Base-by-base conservation (phyloP, 352 stramenopile genomes). In the Plasmopara halstedii region DNA sequence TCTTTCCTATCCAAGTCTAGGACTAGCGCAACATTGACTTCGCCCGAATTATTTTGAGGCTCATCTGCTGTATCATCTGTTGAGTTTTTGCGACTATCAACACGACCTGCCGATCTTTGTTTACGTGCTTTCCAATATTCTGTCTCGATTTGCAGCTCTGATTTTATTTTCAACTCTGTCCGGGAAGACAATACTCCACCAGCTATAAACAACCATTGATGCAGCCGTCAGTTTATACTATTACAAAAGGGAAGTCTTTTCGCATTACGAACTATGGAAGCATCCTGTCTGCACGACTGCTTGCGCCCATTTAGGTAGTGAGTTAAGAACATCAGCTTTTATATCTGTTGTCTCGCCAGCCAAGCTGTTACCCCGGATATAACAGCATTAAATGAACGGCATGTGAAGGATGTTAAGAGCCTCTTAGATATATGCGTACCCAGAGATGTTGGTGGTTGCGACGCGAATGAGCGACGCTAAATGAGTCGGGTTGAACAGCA, bases 281-380 rank as follows among this genome's bases (percentile, higher is more conserved):
- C 71, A 75, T 10, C 73, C 76, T 3, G 62, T 76, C 34, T 63
- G 53, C 27, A 84, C 47, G 18, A 87, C 64, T 25, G 55, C 53
- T 35, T 82, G 65, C 10, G 69, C 70, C 77, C 77, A 88, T 3
- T 57, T 60, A 11, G 74, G 77, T 17, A 88, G 34, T 32, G 47
- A 45, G 17, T 75, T 67, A 14, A 79, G 3, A 37, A 67, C 57
- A 32, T 64, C 47, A 5, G 53, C 54, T 22, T 71, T 36, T 20
- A 78, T 65, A 19, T 58, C 52, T 17, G 60, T 60, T 42, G 53
- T 37, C 13, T 70, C 51, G 23, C 17, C 31, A 29, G 32, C 20
- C 19, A 35, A 44, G 14, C 61, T 63, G 32, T 35, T 42, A 13
- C 25, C 11, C 26, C 7, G 42, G 38, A 14, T 29, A 36, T 22